Base-by-base conservation (phyloP, 2,329 filamentous ascomycete species). In the Paraphaeosphaeria sporulosa region DNA sequence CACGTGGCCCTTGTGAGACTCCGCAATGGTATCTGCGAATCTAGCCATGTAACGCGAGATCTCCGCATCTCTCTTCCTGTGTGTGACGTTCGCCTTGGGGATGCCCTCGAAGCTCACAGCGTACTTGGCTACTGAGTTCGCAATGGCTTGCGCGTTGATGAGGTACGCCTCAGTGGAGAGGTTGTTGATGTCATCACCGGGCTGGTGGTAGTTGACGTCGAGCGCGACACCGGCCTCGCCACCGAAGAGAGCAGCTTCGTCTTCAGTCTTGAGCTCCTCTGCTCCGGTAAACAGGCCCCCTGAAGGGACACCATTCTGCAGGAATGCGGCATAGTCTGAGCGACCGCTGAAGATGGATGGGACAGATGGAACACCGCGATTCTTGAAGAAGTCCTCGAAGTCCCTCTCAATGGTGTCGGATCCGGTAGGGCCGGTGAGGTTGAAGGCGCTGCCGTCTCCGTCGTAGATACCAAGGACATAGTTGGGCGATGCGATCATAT, bases 401-500 rank as follows among this genome's bases (percentile, higher is more conserved):
- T 78, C 71, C 47, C 69, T 72, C 58, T 78, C 74, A 46, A 77
- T 73, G 23, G 65, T 74, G 56, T 70, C 73, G 32, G 72, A 76
- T 23, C 77, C 77, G 0, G 69, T 51, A 4, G 76, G 76, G 30
- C 76, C 76, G 23, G 70, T 71, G 58, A 77, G 71, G 68, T 78
- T 78, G 62, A 78, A 78, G 0, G 75, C 70, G 43, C 60, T 69
- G 51, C 76, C 76, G 59, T 79, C 73, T 50, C 76, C 76, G 57
- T 79, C 76, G 62, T 78, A 78, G 64, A 79, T 75, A 23, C 75
- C 75, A 25, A 76, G 71, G 36, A 77, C 71, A 61, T 76, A 79
- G 73, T 78, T 79, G 46, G 77, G 77, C 3, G 68, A 73, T 5
- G 75, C 77, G 44, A 79, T 77, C 78, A 80, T 80, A 67, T 80